Evolutionary conservation across 306 rosid species (phyloP).

Genomic region (Lagenaria siceraria): DNA sequence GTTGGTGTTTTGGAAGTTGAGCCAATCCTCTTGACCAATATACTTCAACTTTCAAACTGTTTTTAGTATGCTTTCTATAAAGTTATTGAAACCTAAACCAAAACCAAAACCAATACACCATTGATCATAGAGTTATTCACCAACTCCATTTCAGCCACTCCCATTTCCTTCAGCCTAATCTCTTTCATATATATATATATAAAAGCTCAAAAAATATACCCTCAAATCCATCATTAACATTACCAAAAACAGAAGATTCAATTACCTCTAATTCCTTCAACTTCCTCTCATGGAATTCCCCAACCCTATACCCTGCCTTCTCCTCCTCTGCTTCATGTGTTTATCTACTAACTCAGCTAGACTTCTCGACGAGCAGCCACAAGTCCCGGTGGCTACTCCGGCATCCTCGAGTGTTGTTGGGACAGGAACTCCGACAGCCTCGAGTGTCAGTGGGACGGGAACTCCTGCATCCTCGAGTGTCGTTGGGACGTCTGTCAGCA

Average conservation of each 20-base stretch:
- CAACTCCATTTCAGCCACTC: conserved; percentile 22
- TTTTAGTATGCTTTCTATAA: neutral
- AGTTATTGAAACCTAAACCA: neutral
- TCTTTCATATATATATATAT: neutral
- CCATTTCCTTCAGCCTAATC: neutral
- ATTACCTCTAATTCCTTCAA: neutral
- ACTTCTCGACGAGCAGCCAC: neutral
- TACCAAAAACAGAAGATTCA: neutral
- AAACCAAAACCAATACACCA: neutral
- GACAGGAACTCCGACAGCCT: neutral
- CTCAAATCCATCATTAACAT: neutral
- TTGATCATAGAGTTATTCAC: conserved; percentile 1
- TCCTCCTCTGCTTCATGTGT: neutral
- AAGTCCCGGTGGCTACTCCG: neutral
- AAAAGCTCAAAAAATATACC: neutral
- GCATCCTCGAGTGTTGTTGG: neutral
- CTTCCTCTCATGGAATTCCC: conserved; percentile 3
- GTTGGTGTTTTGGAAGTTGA: neutral
- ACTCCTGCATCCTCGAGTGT: neutral
- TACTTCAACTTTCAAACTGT: neutral
- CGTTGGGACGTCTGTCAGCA: neutral
- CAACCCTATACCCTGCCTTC: neutral
- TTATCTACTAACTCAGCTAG: conserved; percentile 1
- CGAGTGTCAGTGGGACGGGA: neutral
- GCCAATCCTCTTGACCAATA: neutral